These are phyloP conservation scores for Sarocladium strictum DNA, from an alignment of 2,329 filamentous ascomycete species.

Conservation along the genomic window DNA sequence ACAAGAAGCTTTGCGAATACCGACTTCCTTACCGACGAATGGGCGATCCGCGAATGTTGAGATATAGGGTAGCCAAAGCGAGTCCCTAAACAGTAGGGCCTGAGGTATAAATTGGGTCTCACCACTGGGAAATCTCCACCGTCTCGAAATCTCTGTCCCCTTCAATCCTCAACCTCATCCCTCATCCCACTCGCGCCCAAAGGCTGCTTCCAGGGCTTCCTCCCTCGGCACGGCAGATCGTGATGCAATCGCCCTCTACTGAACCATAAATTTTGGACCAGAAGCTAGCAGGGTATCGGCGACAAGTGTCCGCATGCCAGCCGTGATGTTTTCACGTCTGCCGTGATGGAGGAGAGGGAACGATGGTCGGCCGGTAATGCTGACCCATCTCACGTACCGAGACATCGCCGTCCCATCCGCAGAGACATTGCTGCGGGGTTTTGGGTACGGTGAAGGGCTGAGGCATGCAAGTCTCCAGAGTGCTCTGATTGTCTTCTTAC, in stretches of 20 bases:
- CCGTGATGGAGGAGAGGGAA: not conserved
- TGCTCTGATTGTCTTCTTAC: not conserved
- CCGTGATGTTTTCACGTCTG: not conserved
- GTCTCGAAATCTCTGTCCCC: not conserved
- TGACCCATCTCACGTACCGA: not conserved
- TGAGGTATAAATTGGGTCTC: not conserved
- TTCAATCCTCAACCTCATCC: not conserved
- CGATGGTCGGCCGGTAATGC: not conserved
- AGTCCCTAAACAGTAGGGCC: too few relatives aligned
- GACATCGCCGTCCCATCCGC: not conserved
- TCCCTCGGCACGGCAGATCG: not conserved
- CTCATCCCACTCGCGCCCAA: not conserved
- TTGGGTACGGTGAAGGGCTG: not conserved
- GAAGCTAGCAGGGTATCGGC: not conserved
- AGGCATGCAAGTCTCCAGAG: not conserved
- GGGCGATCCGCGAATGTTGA: too few relatives aligned
- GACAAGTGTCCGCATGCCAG: conserved; percentile 1
- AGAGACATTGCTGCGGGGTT: not conserved
- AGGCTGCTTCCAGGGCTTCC: too few relatives aligned
- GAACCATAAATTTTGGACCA: not conserved
- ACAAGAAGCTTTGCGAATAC: too few relatives aligned
- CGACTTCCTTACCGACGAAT: too few relatives aligned
- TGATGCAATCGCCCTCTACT: not conserved
- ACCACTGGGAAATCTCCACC: not conserved
- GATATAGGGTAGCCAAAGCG: too few relatives aligned